phyloP scores from a whole-genome alignment of 768 basidiomycete species.

The Agrocybe chaxingu region DNA sequence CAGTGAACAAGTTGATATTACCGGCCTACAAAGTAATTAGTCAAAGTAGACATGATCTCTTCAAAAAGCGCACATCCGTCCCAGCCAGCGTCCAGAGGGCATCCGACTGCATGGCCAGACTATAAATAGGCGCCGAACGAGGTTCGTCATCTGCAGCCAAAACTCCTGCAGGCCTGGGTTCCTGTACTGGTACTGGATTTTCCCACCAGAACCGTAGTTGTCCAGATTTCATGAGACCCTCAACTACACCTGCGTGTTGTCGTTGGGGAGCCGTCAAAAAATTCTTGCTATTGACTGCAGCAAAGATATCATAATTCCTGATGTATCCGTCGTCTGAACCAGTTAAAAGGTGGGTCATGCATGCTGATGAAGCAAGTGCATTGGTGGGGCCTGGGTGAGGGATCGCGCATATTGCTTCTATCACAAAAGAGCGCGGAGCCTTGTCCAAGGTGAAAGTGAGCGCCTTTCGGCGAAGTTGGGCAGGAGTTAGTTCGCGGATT shows the following conservation, averaged over 20 bases:
- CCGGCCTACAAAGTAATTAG: slow-evolving; percentile 56
- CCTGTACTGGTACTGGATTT: slow-evolving; percentile 45
- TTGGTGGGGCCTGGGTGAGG: slow-evolving; percentile 88
- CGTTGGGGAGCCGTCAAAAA: slow-evolving; percentile 87
- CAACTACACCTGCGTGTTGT: slow-evolving; percentile 86
- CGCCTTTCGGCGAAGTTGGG: slow-evolving; percentile 30
- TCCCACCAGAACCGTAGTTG: slow-evolving; percentile 92
- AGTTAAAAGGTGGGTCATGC: slow-evolving; percentile 86
- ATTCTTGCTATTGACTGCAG: slow-evolving; percentile 82
- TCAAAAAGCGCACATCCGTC: slow-evolving; percentile 61
- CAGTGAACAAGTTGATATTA: slow-evolving; percentile 89
- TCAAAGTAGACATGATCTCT: not conserved
- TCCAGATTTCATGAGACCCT: slow-evolving; percentile 87
- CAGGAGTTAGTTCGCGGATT: slow-evolving; percentile 29
- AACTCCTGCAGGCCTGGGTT: slow-evolving; percentile 19
- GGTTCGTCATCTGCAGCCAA: slow-evolving; percentile 44
- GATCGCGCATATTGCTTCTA: slow-evolving; percentile 90
- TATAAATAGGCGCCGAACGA: slow-evolving; percentile 75
- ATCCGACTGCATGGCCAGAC: slow-evolving; percentile 88
- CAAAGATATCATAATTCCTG: slow-evolving; percentile 87
- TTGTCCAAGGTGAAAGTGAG: slow-evolving; percentile 44
- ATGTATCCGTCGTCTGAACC: slow-evolving; percentile 94
- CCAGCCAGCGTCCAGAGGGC: slow-evolving; percentile 92
- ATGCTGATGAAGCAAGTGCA: slow-evolving; percentile 79
- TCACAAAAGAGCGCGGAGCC: slow-evolving; percentile 67